phyloP scores from a whole-genome alignment of 257 asterid species.

The Nicotiana tomentosiformis region DNA sequence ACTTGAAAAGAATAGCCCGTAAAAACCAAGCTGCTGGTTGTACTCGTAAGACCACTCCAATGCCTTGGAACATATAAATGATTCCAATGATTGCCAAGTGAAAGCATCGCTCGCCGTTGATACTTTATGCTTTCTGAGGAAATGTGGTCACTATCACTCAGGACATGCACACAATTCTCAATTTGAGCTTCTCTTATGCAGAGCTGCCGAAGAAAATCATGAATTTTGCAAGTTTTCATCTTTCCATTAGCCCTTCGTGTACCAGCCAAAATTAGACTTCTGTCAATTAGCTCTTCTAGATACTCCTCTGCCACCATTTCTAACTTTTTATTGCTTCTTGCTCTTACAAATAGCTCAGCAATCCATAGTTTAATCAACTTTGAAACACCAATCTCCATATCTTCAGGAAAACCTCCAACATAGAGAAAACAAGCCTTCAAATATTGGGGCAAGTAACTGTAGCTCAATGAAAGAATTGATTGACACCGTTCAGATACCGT shows the following conservation, averaged over 20 bases:
- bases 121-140: not conserved
- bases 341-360: constrained; percentile 7
- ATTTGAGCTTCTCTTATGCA: not conserved
- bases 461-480: constrained; percentile 11
- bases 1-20: not conserved
- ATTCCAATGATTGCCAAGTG: not conserved
- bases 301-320: constrained; percentile 8
- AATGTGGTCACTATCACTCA: not conserved
- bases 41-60: not conserved
- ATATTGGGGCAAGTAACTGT: not conserved
- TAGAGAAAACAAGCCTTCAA: constrained; percentile 13
- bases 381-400: not conserved
- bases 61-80: not conserved
- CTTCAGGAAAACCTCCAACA: constrained; percentile 5
- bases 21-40: not conserved
- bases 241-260: not conserved
- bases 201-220: constrained; percentile 8
- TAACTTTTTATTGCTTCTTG: not conserved
- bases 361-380: not conserved
- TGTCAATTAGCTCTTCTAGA: not conserved
- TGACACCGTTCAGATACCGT: not conserved
- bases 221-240: constrained; percentile 10
- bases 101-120: not conserved
- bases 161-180: not conserved
- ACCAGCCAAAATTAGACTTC: constrained; percentile 2